Evolutionary conservation across 2,329 filamentous ascomycete species (phyloP).

Genomic region (Neurospora sp.): DNA sequence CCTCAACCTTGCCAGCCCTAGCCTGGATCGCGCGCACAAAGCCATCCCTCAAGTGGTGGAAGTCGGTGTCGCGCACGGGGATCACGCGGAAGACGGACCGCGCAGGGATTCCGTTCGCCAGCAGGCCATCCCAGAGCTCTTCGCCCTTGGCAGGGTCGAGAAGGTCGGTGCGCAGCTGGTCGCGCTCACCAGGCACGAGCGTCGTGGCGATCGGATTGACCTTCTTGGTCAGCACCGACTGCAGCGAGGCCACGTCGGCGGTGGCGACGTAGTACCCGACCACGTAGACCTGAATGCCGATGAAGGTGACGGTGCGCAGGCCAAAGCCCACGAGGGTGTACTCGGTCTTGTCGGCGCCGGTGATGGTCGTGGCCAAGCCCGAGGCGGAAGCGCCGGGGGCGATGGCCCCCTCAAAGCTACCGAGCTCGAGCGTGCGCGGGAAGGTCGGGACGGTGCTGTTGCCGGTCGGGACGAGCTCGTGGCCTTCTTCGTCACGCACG

Average conservation of each 20-base stretch:
- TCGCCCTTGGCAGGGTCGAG: conserved; percentile 61
- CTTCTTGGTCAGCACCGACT: conserved; percentile 63
- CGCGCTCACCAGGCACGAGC: conserved; percentile 72
- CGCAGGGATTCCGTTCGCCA: conserved; percentile 54
- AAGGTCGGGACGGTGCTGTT: conserved; percentile 72
- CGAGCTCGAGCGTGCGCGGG: conserved; percentile 60
- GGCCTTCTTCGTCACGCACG: conserved; percentile 56
- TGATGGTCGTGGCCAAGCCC: conserved; percentile 17
- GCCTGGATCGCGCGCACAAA: conserved; percentile 79
- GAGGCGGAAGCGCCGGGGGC: conserved; percentile 16
- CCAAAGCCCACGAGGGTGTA: conserved; percentile 86
- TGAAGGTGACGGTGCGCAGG: conserved; percentile 79
- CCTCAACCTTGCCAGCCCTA: conserved; percentile 45
- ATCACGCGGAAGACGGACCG: conserved; percentile 73
- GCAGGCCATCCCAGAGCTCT: conserved; percentile 61
- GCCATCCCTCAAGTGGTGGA: conserved; percentile 82
- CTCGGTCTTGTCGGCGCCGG: conserved; percentile 36
- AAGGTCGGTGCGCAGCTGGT: conserved; percentile 56
- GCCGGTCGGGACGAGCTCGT: conserved; percentile 70
- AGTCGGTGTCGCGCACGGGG: conserved; percentile 89
- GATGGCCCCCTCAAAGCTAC: conserved; percentile 25
- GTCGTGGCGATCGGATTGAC: conserved; percentile 73
- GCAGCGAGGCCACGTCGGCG: conserved; percentile 69
- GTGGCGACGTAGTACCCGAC: conserved; percentile 87
- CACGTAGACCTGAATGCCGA: conserved; percentile 87